Evolutionary conservation across 768 basidiomycete species (phyloP), one percentile per base, ranked within the genome.

Genomic region (Serendipita sp.): DNA sequence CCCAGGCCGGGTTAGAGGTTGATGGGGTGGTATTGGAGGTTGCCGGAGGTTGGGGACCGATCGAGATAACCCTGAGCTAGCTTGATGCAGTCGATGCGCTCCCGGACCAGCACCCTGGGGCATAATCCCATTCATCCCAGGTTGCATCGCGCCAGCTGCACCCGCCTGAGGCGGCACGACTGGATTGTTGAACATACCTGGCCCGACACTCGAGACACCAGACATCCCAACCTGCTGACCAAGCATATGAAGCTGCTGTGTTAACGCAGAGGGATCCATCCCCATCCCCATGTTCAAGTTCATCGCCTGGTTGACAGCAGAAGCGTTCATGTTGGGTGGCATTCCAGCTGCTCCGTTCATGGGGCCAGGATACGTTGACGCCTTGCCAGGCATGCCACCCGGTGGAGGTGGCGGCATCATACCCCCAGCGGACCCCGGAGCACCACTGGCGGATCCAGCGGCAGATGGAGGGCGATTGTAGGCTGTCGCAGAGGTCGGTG

Each of bases 211-310:
- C 31, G 53, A 58, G 17, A 58, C 65, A 38, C 66, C 67, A 24
- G 61, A 66, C 62, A 68, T 65, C 9, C 65, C 62, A n/a, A 34
- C 31, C 24, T 58, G 53, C 28, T 58, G 53, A 20, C 65, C 69
- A 67, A 66, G 68, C 51, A 65, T 65, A 16, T 68, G 65, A 61
- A 65, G 64, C 34, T 38, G n/a, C n/a, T n/a, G 61, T 61, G 66
- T 64, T 28, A 69, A 65, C 43, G 66, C 66, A 20, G 66, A 65
- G 24, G 69, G 67, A 64, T 72, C 71, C 65, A 71, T 63, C 33
- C 62, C 62, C 63, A 63, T 62, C 22, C 67, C 66, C n/a, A 22
- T 31, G 53, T 11, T 11, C 22, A 26, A 4, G 9, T n/a, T 58
- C 28, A 9, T 13, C 2, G 5, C 53, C 53, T n/a, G n/a, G n/a